Evolutionary conservation across 176 grass and related monocot genomes (phyloP).

Genomic region (Microstegium vimineum): DNA sequence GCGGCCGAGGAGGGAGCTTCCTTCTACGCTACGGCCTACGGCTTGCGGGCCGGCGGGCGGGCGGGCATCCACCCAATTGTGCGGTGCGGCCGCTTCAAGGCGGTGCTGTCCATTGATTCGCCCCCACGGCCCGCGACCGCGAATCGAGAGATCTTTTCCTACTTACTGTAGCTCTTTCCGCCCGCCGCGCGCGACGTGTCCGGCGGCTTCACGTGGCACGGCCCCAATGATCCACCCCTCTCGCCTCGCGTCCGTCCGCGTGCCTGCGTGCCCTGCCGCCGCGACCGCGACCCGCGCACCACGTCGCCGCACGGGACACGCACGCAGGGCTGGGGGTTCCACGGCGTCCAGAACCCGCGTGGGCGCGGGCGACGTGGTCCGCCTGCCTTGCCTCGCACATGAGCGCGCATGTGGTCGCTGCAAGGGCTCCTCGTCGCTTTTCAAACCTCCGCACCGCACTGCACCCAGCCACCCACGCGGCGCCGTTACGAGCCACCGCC

Average conservation of each 20-base stretch:
- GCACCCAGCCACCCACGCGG: not conserved
- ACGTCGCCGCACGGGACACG: too few relatives aligned
- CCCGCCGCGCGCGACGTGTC: not conserved
- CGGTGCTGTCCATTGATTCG: not conserved
- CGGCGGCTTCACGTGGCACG: not conserved
- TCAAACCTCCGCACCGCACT: too few relatives aligned
- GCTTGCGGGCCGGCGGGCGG: too few relatives aligned
- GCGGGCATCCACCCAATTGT: not conserved
- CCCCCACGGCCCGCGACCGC: not conserved
- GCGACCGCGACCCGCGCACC: not conserved
- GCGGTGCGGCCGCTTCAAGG: not conserved
- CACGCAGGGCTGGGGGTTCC: too few relatives aligned
- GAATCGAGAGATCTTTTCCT: not conserved
- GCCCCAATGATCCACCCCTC: too few relatives aligned
- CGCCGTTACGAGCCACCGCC: too few relatives aligned
- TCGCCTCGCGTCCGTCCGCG: not conserved
- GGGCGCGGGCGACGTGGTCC: not conserved
- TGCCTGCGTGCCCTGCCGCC: not conserved
- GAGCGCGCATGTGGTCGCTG: slow-evolving; percentile 17
- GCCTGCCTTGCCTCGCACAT: slow-evolving; percentile 1
- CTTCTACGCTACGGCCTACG: not conserved
- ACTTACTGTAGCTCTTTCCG: too few relatives aligned
- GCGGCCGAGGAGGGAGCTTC: not conserved
- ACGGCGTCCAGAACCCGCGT: too few relatives aligned
- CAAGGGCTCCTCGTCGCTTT: too few relatives aligned